Base-by-base conservation (phyloP, 2,329 filamentous ascomycete genomes). In the Neonectria coccinea region DNA sequence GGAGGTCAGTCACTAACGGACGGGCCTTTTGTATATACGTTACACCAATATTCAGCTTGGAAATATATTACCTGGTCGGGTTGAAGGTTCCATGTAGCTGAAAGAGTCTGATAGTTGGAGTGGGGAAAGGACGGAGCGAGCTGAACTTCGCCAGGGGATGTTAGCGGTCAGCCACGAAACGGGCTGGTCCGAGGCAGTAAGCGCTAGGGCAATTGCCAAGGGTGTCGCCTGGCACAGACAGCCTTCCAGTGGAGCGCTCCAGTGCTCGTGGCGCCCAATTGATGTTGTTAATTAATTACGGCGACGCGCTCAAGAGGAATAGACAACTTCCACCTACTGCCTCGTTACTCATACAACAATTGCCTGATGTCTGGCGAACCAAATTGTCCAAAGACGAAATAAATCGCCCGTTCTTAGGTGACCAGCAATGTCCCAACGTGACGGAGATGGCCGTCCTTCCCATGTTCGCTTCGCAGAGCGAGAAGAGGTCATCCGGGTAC, bases 401-500 rank as follows among this genome's bases (percentile, higher is more conserved):
- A 4, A 41, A 42, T 8, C 33, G 12, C 16, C 5, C 7, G 18
- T 18, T 4, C 10, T 44, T 11, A 20, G 20, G 12, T 14, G 9
- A 44, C 25, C 4, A 20, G 44, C 29, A 33, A 59, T 45, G 56
- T 27, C 48, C 31, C 56, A 51, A 41, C 55, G 56, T 8, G 64
- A 62, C 20, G 68, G 59, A 9, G 64, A 58, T 20, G 64, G 51
- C 10, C 67, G 59, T 47, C 31, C 58, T 27, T 50, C 56, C 11
- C 66, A 68, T 29, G 69, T 71, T 25, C 69, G 67, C 39, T 71
- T 70, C 33, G 58, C 65, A 33, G 69, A 67, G 27, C 27, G 39
- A 8, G 65, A 72, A 55, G 69, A 71, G 20, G 56, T 65, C 53
- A 65, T 65, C 18, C 58, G 44, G 64, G 69, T 72, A 55, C 64